Base-by-base conservation (phyloP, 176 grass and related monocot genomes). In the Cenchrus fungigraminus region DNA sequence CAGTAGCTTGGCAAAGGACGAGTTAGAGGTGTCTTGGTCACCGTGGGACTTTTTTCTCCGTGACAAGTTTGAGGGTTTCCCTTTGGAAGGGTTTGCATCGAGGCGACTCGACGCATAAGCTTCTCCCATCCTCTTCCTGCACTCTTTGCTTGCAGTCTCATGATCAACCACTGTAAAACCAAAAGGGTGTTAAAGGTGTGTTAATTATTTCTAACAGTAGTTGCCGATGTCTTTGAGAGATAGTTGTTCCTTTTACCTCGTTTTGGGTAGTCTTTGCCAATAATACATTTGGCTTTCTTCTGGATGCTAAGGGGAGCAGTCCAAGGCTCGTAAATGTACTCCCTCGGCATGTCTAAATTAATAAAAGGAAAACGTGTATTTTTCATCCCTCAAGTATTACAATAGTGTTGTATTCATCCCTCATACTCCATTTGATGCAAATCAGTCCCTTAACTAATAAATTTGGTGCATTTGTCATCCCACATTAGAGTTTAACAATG, bases 291-390 rank as follows among this genome's bases (percentile, higher is more conserved):
- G 70, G 93, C 87, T 90, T 94, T 95, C 91, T 94, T 90, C 70
- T 99, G 93, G 68, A 99, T 65, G 70, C 79, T 84, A n/a, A 92
- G 46, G 53, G 93, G 97, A 68, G 93, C 97, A 25, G 84, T 96
- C 93, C 97, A 99, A 79, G 97, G 93, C 82, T 99, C 93, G 50
- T 96, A 99, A 59, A 96, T 96, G 82, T 99, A 92, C 77, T 99
- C 88, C 82, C 69, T 98, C 12, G 93, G 97, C 86, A 98, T 95
- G 83, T 95, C 97, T 96, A 66, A 56, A 70, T 70, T 0, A 57
- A 43, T 56, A 40, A 4, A 40, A 40, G 37, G 37, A 40, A 40
- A 40, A 40, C 0, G 37, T 40, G 37, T 40, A 40, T 40, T 40
- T 40, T 34, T 34, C 22, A 25, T 25, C 22, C 22, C 22, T 25